A percentile compares a stretch with the other conserved stretches of the same genome.
phyloP scores from a whole-genome alignment of 2,329 filamentous ascomycete species.

The Penicillium sp. region DNA sequence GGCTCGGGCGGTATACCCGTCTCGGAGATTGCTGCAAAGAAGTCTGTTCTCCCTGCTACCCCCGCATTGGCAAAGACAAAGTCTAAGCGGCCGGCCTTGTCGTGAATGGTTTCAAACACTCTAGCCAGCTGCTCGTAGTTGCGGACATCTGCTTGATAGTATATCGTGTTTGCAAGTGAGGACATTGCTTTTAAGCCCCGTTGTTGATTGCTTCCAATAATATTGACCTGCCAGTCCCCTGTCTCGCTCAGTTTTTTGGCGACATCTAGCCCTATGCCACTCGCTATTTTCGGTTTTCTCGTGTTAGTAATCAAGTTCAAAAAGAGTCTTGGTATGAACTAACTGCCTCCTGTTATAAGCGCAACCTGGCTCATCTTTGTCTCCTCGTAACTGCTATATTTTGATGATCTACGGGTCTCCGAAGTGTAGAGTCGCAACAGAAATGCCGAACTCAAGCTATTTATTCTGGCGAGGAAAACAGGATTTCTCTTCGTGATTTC shows the following conservation, averaged over 20 bases:
- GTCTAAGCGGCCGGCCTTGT: constrained; percentile 43
- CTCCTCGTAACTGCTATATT: too few species aligned
- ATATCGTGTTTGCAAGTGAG: constrained; percentile 38
- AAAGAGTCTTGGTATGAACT: background rate
- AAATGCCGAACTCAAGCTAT: too few species aligned
- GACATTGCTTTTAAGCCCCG: constrained; percentile 37
- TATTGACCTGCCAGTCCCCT: constrained; percentile 47
- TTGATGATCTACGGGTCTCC: too few species aligned
- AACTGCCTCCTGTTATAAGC: background rate
- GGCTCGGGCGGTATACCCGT: constrained; percentile 35
- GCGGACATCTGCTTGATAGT: constrained; percentile 40
- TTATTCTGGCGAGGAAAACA: too few species aligned
- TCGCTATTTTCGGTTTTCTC: constrained; percentile 33
- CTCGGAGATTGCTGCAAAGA: constrained; percentile 37
- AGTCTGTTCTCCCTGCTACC: constrained; percentile 48
- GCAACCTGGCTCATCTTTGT: background rate
- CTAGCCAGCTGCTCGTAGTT: constrained; percentile 40
- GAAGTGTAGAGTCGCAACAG: too few species aligned
- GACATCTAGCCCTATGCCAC: constrained; percentile 51
- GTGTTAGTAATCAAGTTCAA: background rate
- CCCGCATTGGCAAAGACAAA: constrained; percentile 57
- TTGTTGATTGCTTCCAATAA: constrained; percentile 47
- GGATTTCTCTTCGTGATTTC: too few species aligned
- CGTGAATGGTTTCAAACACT: constrained; percentile 46
- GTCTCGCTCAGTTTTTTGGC: constrained; percentile 45